Percentiles rank a stretch among this genome's conserved stretches.
Conservation (phyloP, 768 basidiomycete species). For the Gloeopeniophorella convolvens region DNA sequence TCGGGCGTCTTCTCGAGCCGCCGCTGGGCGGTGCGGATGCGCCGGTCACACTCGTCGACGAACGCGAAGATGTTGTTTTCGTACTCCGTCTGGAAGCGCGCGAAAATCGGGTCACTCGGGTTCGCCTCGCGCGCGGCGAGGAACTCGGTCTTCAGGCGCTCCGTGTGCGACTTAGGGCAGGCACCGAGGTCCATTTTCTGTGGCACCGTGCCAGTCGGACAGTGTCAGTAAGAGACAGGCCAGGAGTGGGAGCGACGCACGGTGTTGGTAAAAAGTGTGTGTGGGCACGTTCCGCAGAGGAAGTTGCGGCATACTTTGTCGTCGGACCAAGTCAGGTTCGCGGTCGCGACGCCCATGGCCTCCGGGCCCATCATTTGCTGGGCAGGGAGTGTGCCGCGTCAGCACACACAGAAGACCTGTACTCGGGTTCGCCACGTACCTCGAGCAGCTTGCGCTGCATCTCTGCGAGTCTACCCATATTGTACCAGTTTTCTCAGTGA, state of each 20-base stretch:
- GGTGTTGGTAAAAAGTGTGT: slow-evolving; percentile 95
- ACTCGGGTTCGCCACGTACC: slow-evolving; percentile 29
- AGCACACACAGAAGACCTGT: slow-evolving; percentile 20
- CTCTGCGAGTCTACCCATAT: slow-evolving; percentile 92
- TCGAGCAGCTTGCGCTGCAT: slow-evolving; percentile 92
- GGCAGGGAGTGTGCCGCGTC: slow-evolving; percentile 24
- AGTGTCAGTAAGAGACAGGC: background rate
- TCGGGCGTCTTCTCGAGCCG: slow-evolving; percentile 98
- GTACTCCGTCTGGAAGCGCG: slow-evolving; percentile 90
- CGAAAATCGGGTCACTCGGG: slow-evolving; percentile 75
- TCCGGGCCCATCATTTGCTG: slow-evolving; percentile 99
- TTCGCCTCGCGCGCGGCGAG: slow-evolving; percentile 68
- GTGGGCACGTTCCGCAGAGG: slow-evolving; percentile 97
- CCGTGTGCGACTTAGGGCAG: slow-evolving; percentile 94
- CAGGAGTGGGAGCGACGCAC: slow-evolving; percentile 40
- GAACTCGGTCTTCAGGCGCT: slow-evolving; percentile 88
- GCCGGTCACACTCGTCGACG: slow-evolving; percentile 96
- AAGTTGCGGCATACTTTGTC: slow-evolving; percentile 99
- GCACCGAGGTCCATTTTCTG: slow-evolving; percentile 99
- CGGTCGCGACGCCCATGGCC: slow-evolving; percentile 93
- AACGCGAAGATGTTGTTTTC: slow-evolving; percentile 93
- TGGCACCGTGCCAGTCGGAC: background rate
- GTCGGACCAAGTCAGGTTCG: slow-evolving; percentile 88
- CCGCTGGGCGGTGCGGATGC: slow-evolving; percentile 89
- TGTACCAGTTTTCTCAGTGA: slow-evolving; percentile 15